Percentiles rank a stretch among this genome's conserved stretches.
phyloP scores from a whole-genome alignment of 148 eudicot genomes.

The Vaccinium darrowii region DNA sequence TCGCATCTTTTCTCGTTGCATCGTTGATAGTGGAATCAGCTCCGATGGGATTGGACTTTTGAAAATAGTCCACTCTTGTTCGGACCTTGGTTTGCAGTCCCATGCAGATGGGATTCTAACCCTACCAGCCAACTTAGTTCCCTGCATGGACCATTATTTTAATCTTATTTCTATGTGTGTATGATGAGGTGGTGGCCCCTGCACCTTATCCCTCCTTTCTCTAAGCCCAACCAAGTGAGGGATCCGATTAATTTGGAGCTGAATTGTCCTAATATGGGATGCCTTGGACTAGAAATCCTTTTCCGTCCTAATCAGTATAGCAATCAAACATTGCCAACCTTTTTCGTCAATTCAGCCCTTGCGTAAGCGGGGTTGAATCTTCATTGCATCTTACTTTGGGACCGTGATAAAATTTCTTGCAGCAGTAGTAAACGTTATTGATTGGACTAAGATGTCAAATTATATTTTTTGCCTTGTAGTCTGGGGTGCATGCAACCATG shows the following conservation, averaged over 20 bases:
- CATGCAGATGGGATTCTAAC: not conserved
- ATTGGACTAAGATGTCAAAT: not conserved
- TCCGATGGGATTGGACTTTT: not conserved
- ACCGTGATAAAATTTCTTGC: not conserved
- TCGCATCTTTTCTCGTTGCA: not conserved
- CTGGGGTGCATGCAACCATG: constrained; percentile 98
- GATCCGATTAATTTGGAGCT: not conserved
- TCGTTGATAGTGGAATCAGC: not conserved
- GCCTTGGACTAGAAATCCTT: not conserved
- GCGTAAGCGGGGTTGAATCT: not conserved
- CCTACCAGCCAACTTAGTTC: not conserved
- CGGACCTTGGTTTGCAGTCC: not conserved
- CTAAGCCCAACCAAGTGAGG: not conserved
- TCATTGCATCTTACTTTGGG: not conserved
- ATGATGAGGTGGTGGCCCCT: not conserved
- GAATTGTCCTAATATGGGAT: not conserved
- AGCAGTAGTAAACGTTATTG: not conserved
- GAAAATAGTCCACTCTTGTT: not conserved
- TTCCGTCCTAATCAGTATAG: not conserved
- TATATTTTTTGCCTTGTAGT: constrained; percentile 52
- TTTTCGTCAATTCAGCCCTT: not conserved
- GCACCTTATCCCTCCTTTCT: not conserved
- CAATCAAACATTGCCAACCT: not conserved
- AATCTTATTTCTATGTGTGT: not conserved
- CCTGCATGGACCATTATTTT: not conserved